Conservation (phyloP, 352 stramenopile species). For the Pythium phragmiticola region DNA sequence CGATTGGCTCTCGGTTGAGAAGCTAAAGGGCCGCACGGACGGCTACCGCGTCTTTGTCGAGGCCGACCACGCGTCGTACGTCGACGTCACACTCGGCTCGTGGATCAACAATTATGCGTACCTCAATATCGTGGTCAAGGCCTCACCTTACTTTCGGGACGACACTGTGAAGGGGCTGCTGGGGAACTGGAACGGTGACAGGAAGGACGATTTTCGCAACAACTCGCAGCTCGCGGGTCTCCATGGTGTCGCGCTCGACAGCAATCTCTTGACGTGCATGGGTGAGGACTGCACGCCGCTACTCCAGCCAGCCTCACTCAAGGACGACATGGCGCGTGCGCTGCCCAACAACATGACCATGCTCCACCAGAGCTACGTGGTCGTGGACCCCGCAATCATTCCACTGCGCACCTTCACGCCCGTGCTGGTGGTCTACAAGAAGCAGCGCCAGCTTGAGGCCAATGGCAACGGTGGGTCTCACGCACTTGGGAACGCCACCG, state of each 20-base stretch:
- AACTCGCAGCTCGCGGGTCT: conserved; percentile 19
- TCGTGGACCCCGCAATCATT: conserved; percentile 6
- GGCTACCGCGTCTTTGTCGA: conserved; percentile 33
- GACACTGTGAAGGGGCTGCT: conserved; percentile 26
- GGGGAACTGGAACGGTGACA: conserved; percentile 34
- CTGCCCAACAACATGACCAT: conserved; percentile 17
- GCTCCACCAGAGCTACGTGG: conserved; percentile 24
- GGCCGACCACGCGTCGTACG: conserved; percentile 30
- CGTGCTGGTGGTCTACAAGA: conserved; percentile 8
- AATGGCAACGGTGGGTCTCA: background rate
- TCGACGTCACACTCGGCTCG: conserved; percentile 29
- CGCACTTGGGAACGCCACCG: background rate
- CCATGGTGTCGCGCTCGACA: conserved; percentile 18
- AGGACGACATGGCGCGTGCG: conserved; percentile 25
- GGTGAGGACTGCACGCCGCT: conserved; percentile 23
- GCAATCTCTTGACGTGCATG: conserved; percentile 35
- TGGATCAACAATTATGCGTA: conserved; percentile 32
- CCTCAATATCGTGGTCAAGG: conserved; percentile 31
- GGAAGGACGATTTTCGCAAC: conserved; percentile 28
- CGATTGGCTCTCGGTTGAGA: conserved; percentile 31
- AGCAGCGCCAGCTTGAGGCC: conserved; percentile 4
- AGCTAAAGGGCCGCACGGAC: conserved; percentile 28
- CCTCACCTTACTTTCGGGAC: conserved; percentile 32
- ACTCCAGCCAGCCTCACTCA: conserved; percentile 18
- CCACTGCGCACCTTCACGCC: conserved; percentile 14